phyloP scores from a whole-genome alignment of 805 yeast genomes.

The Komagataella ulmi region DNA sequence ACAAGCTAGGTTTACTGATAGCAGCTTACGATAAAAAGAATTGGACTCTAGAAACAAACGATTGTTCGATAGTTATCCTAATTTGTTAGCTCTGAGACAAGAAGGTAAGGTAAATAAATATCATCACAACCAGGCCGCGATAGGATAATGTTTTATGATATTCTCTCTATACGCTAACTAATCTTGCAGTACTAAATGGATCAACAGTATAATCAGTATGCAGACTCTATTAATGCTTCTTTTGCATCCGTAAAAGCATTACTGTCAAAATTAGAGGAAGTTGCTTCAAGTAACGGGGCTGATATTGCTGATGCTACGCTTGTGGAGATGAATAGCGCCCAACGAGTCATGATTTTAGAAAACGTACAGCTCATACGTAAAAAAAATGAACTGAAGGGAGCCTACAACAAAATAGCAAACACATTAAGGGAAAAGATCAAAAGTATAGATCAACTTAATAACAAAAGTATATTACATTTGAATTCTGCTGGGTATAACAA shows the following conservation, averaged over 20 bases:
- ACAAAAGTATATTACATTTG: constrained; percentile 3
- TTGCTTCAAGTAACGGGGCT: background rate
- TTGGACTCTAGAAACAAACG: too few relatives aligned
- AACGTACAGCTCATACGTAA: background rate
- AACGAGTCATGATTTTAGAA: background rate
- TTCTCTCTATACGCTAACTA: too few relatives aligned
- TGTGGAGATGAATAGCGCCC: background rate
- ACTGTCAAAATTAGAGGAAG: background rate
- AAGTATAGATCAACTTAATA: constrained; percentile 4
- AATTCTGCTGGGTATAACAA: constrained; percentile 3
- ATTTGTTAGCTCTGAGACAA: too few relatives aligned
- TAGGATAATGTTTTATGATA: too few relatives aligned
- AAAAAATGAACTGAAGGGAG: constrained; percentile 5
- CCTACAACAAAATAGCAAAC: constrained; percentile 4
- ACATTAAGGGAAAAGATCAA: constrained; percentile 4
- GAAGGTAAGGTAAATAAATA: too few relatives aligned
- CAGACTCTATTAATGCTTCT: background rate
- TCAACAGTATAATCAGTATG: background rate
- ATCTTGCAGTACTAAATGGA: background rate
- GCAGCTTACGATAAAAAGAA: too few relatives aligned
- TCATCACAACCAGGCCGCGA: too few relatives aligned
- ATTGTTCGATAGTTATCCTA: too few relatives aligned
- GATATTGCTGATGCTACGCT: background rate
- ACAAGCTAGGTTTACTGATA: too few relatives aligned
- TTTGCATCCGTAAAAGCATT: background rate